These are phyloP conservation scores for Magnolia sinica DNA, from an alignment of 164 flowering plant species.

Conservation along the genomic window DNA sequence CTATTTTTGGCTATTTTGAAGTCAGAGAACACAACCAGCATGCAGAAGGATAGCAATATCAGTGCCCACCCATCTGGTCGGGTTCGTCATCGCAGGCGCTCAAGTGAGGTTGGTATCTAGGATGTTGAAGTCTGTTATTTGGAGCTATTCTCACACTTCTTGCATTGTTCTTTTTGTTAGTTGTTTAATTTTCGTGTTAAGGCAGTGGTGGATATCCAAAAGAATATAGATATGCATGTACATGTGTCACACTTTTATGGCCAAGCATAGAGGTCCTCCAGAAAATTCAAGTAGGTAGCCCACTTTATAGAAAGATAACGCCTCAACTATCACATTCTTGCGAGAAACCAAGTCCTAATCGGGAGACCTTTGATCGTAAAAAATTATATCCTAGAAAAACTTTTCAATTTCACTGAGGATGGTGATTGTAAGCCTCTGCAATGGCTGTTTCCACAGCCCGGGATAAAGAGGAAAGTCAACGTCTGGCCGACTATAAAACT, in stretches of 20 bases:
- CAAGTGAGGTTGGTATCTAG: slow-evolving; percentile 56
- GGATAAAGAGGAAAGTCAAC: too few relatives aligned
- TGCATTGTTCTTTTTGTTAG: background rate
- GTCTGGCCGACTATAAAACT: too few relatives aligned
- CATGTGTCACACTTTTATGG: background rate
- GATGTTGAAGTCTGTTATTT: background rate
- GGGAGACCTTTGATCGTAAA: too few relatives aligned
- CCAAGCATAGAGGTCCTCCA: background rate
- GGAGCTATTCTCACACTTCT: background rate
- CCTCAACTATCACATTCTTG: too few relatives aligned
- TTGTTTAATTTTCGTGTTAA: background rate
- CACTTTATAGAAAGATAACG: too few relatives aligned
- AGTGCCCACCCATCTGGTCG: slow-evolving; percentile 31
- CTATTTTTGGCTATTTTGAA: background rate
- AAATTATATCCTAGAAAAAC: too few relatives aligned
- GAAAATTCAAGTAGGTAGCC: background rate
- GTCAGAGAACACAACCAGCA: slow-evolving; percentile 2
- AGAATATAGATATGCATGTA: too few relatives aligned
- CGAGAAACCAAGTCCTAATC: too few relatives aligned
- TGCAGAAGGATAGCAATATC: slow-evolving; percentile 42
- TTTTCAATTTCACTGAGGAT: too few relatives aligned
- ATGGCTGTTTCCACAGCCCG: too few relatives aligned
- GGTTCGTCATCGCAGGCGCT: slow-evolving; percentile 63
- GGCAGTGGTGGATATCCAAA: background rate
- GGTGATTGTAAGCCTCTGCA: too few relatives aligned